Conservation (phyloP, 2,329 filamentous ascomycete species). For the Epicoccum sorghinum region DNA sequence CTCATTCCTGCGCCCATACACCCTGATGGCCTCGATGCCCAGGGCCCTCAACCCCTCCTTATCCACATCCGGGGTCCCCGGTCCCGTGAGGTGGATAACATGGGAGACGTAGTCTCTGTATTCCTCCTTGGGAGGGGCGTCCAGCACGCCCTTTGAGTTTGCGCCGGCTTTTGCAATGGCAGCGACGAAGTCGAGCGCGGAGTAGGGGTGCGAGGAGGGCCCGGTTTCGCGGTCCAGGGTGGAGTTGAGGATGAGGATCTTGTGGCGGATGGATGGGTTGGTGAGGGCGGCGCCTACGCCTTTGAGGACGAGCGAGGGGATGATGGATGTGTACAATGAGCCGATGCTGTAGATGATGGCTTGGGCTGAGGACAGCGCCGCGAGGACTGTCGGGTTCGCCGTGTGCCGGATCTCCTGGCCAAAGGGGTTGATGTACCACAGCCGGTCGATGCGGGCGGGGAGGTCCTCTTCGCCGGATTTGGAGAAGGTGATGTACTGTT, state of each 20-base stretch:
- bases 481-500: conserved; percentile 80
- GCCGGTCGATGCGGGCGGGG: conserved; percentile 74
- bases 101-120: conserved; percentile 80
- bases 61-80: conserved; percentile 73
- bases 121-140: conserved; percentile 45
- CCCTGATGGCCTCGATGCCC: conserved; percentile 77
- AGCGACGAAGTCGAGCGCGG: conserved; percentile 79
- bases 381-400: conserved; percentile 80
- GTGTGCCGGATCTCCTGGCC: conserved; percentile 91
- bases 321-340: conserved; percentile 87
- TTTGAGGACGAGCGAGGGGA: conserved; percentile 80
- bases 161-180: conserved; percentile 72
- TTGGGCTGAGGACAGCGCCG: conserved; percentile 67
- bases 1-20: conserved; percentile 73
- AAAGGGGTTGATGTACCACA: conserved; percentile 99
- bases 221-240: conserved; percentile 86
- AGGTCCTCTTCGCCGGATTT: conserved; percentile 78
- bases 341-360: conserved; percentile 90
- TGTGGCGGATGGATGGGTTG: conserved; percentile 63
- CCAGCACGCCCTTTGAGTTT: conserved; percentile 57
- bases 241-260: conserved; percentile 85
- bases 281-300: conserved; percentile 73
- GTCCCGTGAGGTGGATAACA: conserved; percentile 77
- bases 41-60: conserved; percentile 65
- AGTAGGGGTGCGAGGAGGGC: conserved; percentile 67